Evolutionary conservation across 164 flowering plant species (phyloP).

Genomic region (grape (Vitis vinifera)): ASM3070453v1 NC_081818.1:17191001-17191500

Average conservation of each 20-base stretch:
- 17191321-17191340: neutral
- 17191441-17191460: too few species aligned
- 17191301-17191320: slow-evolving; percentile 11
- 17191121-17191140: slow-evolving; percentile 76
- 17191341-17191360: too few species aligned
- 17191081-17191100: slow-evolving; percentile 65
- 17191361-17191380: too few species aligned
- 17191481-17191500: neutral
- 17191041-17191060: slow-evolving; percentile 91
- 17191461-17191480: too few species aligned
- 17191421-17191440: too few species aligned
- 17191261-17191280: slow-evolving; percentile 7
- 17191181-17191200: slow-evolving; percentile 11
- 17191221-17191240: slow-evolving; percentile 17
- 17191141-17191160: slow-evolving; percentile 69
- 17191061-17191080: slow-evolving; percentile 68
- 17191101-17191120: slow-evolving; percentile 83
- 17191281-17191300: slow-evolving; percentile 34
- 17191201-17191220: slow-evolving; percentile 1
- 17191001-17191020: slow-evolving; percentile 81
- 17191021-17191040: slow-evolving; percentile 92
- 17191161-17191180: slow-evolving; percentile 52
- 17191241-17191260: slow-evolving; percentile 11
- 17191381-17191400: neutral
- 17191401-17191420: too few species aligned